Conservation (phyloP, 192 early-diverging fungal genomes). For the Rhizoclosmatium globosum region DNA sequence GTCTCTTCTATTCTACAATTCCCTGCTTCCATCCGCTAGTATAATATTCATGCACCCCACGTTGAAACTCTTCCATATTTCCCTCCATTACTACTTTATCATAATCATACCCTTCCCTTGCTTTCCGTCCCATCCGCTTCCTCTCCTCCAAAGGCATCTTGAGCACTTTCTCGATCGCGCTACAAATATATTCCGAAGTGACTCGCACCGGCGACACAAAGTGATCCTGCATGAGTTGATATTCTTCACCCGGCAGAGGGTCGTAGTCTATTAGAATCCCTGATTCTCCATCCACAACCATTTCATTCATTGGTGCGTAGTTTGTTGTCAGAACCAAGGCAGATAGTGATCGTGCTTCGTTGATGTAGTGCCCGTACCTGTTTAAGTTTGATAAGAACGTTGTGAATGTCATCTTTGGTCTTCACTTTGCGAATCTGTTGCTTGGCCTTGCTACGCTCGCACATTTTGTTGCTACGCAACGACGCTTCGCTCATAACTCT, state of each 20-base stretch:
- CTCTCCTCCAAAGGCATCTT: not conserved
- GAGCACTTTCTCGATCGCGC: slow-evolving; percentile 10
- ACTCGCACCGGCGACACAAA: slow-evolving; percentile 20
- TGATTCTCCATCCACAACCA: not conserved
- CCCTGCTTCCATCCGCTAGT: too few species aligned
- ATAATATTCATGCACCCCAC: too few species aligned
- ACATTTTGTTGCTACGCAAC: too few species aligned
- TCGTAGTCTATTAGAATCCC: slow-evolving; percentile 18
- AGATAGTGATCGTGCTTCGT: slow-evolving; percentile 1
- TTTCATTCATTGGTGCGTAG: slow-evolving; percentile 26
- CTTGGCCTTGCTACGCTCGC: too few species aligned
- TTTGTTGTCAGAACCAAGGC: slow-evolving; percentile 10
- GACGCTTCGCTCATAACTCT: too few species aligned
- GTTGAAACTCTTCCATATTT: slow-evolving; percentile 3
- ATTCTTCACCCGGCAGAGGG: not conserved
- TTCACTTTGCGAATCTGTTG: too few species aligned
- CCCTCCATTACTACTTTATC: slow-evolving; percentile 13
- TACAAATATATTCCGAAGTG: not conserved
- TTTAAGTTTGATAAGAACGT: too few species aligned
- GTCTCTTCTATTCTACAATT: too few species aligned
- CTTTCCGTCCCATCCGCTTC: slow-evolving; percentile 12
- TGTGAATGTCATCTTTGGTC: too few species aligned
- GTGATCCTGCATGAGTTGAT: slow-evolving; percentile 3
- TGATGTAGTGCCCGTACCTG: slow-evolving; percentile 12
- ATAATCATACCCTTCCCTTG: slow-evolving; percentile 22